phyloP scores from a whole-genome alignment of 116 monocot species.

The Zostera marina region DNA sequence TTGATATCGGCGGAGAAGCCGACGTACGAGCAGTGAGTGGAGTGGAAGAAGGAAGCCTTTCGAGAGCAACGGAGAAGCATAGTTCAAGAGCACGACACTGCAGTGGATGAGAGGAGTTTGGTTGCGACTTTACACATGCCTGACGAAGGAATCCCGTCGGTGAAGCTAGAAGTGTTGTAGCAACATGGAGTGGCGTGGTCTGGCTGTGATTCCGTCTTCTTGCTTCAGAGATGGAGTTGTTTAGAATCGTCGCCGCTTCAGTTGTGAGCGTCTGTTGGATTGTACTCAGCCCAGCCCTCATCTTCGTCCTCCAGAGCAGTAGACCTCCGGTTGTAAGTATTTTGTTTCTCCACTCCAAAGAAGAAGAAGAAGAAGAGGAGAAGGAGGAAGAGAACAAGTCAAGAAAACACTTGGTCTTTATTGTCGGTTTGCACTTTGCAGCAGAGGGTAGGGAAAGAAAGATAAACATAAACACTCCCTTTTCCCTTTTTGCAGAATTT shows the following conservation, averaged over 20 bases:
- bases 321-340: no score
- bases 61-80: conserved; percentile 86
- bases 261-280: conserved; percentile 90
- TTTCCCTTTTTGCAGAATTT: no score
- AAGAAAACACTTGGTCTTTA: no score
- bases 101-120: conserved; percentile 64
- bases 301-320: no score
- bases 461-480: no score
- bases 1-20: conserved; percentile 59
- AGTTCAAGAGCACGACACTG: conserved; percentile 91
- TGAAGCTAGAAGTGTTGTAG: conserved; percentile 59
- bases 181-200: conserved; percentile 92
- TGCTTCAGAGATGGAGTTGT: conserved; percentile 57
- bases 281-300: conserved; percentile 82
- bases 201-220: conserved; percentile 48
- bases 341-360: no score
- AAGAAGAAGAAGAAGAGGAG: no score
- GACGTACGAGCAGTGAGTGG: neutral
- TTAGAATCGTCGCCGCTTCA: conserved; percentile 57
- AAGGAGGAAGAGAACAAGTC: no score
- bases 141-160: conserved; percentile 55
- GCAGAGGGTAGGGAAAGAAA: no score
- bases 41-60: conserved; percentile 19
- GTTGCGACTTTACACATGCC: conserved; percentile 68
- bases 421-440: no score